phyloP scores from a whole-genome alignment of 345 rosid species.

The Euphorbia peplus region DNA sequence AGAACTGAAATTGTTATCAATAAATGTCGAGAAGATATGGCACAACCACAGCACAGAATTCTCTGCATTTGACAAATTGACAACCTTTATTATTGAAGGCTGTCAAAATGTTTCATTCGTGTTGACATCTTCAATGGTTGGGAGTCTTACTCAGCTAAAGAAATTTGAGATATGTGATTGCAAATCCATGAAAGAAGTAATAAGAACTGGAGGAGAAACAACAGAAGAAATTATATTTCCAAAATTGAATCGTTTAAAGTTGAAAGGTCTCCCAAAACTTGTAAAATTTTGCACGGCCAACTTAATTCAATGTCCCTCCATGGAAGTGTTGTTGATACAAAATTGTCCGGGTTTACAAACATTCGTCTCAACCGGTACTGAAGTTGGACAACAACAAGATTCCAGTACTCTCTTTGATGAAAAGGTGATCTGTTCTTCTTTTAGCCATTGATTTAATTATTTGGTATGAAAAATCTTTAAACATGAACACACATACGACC shows the following conservation, averaged over 20 bases:
- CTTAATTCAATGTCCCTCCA: not conserved
- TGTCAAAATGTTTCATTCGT: slow-evolving; percentile 11
- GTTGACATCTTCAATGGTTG: not conserved
- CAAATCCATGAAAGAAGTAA: not conserved
- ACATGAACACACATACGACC: no score
- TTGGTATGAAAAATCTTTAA: no score
- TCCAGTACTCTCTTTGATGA: not conserved
- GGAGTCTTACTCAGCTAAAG: slow-evolving; percentile 3
- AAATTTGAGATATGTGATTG: slow-evolving; percentile 1
- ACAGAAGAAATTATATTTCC: not conserved
- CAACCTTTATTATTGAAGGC: not conserved
- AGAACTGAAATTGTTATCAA: not conserved
- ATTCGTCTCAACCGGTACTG: not conserved
- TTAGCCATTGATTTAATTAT: no score
- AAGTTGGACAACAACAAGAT: not conserved
- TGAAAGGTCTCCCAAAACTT: slow-evolving; percentile 11
- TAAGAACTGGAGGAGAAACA: not conserved
- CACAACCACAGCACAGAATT: not conserved
- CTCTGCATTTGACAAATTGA: not conserved
- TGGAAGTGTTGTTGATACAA: not conserved
- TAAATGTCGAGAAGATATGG: slow-evolving; percentile 13
- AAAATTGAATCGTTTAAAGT: not conserved
- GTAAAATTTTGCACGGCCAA: not conserved
- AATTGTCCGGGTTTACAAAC: not conserved
- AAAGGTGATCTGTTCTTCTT: not conserved